Evolutionary conservation across 202 grass and related monocot genomes (phyloP).

Genomic region (Zizania palustris): DNA sequence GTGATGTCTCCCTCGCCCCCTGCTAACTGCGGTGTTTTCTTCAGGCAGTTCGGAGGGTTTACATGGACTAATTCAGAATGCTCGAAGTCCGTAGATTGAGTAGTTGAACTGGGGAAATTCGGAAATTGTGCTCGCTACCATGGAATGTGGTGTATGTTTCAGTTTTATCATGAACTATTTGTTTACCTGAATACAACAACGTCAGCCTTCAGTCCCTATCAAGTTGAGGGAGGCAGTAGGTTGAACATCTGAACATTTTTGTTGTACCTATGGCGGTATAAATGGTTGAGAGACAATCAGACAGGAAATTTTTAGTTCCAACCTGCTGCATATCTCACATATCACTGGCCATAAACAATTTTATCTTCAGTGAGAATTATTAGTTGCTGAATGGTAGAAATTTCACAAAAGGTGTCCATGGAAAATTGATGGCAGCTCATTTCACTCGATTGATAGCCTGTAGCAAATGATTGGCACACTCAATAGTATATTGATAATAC

Average conservation of each 20-base stretch:
- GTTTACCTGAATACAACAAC: no score
- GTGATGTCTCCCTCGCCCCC: not conserved
- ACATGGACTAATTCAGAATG: not conserved
- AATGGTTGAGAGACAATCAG: not conserved
- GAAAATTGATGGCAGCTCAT: not conserved
- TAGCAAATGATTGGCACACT: not conserved
- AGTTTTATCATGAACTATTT: not conserved
- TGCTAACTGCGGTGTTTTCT: not conserved
- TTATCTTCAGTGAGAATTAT: not conserved
- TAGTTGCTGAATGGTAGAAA: not conserved
- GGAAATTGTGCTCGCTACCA: not conserved
- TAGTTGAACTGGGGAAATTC: not conserved
- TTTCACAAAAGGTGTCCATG: not conserved
- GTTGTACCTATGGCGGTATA: not conserved
- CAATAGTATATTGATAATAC: not conserved
- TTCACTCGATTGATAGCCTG: not conserved
- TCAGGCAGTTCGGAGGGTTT: not conserved
- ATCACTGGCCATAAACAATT: not conserved
- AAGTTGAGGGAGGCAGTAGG: no score
- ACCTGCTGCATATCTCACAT: not conserved
- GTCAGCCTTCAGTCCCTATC: no score
- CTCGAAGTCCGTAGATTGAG: not conserved
- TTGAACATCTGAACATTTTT: not conserved
- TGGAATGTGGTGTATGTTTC: not conserved
- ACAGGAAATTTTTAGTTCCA: not conserved